Evolutionary conservation across 2,329 filamentous ascomycete species (phyloP).

Genomic region (Emergomyces pasteurianus): DNA sequence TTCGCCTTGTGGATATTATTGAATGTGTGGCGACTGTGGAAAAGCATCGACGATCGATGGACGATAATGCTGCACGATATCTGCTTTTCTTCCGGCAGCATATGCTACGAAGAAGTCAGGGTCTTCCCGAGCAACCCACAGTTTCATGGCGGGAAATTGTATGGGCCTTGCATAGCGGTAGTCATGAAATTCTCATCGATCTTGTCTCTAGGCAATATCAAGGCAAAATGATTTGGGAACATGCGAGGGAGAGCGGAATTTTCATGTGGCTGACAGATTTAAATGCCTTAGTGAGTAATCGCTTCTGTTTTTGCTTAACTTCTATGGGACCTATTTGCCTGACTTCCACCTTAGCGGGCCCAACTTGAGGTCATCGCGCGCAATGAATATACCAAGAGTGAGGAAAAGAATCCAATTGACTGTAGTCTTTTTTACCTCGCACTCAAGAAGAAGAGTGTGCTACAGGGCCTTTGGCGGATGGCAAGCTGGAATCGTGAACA

Average conservation of each 20-base stretch:
- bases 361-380: slow-evolving; percentile 87
- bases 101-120: slow-evolving; percentile 54
- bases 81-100: slow-evolving; percentile 80
- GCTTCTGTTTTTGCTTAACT: neutral
- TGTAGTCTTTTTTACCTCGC: slow-evolving; percentile 89
- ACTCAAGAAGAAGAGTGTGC: slow-evolving; percentile 75
- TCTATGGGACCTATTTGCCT: slow-evolving; percentile 1
- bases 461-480: slow-evolving; percentile 91
- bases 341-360: slow-evolving; percentile 39
- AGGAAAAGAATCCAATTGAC: slow-evolving; percentile 79
- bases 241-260: slow-evolving; percentile 74
- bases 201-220: slow-evolving; percentile 71
- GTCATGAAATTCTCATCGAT: slow-evolving; percentile 81
- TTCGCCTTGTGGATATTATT: slow-evolving; percentile 69
- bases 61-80: slow-evolving; percentile 79
- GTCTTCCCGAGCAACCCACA: slow-evolving; percentile 46
- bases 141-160: slow-evolving; percentile 42
- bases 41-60: slow-evolving; percentile 75
- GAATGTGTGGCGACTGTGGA: slow-evolving; percentile 78
- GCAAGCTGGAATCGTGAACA: slow-evolving; percentile 84
- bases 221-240: slow-evolving; percentile 68
- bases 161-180: slow-evolving; percentile 34
- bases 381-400: slow-evolving; percentile 82
- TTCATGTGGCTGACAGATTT: slow-evolving; percentile 89
- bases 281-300: slow-evolving; percentile 54